A percentile compares a stretch with the other conserved stretches of the same genome.
phyloP scores from a whole-genome alignment of 176 grass and related monocot genomes.

The barley (Hordeum vulgare) region MorexV3_pseudomolecules_assembly NC_058524.1:397057488-397057987 shows the following conservation, averaged over 20 bases:
- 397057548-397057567: no score
- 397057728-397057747: not conserved
- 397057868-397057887: constrained; percentile 49
- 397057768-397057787: constrained; percentile 75
- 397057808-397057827: constrained; percentile 86
- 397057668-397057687: not conserved
- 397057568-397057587: no score
- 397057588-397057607: no score
- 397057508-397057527: no score
- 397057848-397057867: constrained; percentile 16
- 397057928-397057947: constrained; percentile 47
- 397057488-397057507: no score
- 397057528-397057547: no score
- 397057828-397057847: constrained; percentile 49
- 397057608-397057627: no score
- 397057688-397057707: not conserved
- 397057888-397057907: constrained; percentile 72
- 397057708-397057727: not conserved
- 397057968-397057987: not conserved
- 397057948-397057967: constrained; percentile 46
- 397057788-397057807: constrained; percentile 95
- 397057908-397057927: constrained; percentile 51
- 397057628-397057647: no score
- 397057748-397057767: constrained; percentile 21
- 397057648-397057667: not conserved